phyloP scores from a whole-genome alignment of 177 flowering plant species.

The Telopea speciosissima region DNA sequence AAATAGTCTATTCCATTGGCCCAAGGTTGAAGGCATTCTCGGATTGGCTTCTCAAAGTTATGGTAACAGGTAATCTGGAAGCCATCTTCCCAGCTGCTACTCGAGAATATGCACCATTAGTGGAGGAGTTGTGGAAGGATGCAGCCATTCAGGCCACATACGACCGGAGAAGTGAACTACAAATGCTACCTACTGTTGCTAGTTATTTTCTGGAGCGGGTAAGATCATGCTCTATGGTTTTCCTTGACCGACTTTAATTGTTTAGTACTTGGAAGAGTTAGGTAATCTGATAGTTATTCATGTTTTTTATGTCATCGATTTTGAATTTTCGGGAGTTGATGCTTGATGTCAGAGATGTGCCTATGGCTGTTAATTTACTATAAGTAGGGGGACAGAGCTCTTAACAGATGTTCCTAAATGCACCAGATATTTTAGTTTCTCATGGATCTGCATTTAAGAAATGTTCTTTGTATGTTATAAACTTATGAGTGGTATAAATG shows the following conservation, averaged over 20 bases:
- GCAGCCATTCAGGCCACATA: constrained; percentile 85
- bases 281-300: background rate
- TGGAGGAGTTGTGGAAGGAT: constrained; percentile 86
- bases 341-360: background rate
- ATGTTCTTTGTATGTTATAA: too few species aligned
- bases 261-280: background rate
- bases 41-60: constrained; percentile 87
- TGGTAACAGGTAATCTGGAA: constrained; percentile 87
- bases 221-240: constrained; percentile 18
- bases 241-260: background rate
- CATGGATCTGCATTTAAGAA: too few species aligned
- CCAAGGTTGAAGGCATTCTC: constrained; percentile 76
- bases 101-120: constrained; percentile 92
- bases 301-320: background rate
- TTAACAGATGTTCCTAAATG: too few species aligned
- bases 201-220: constrained; percentile 82
- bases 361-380: too few species aligned
- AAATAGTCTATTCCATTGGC: constrained; percentile 51
- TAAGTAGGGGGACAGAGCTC: too few species aligned
- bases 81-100: constrained; percentile 89
- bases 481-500: too few species aligned
- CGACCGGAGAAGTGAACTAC: constrained; percentile 66
- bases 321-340: background rate
- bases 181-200: constrained; percentile 60
- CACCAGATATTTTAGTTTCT: too few species aligned